Conservation (phyloP, 2,329 filamentous ascomycete genomes). For the Monosporascus sp. region DNA sequence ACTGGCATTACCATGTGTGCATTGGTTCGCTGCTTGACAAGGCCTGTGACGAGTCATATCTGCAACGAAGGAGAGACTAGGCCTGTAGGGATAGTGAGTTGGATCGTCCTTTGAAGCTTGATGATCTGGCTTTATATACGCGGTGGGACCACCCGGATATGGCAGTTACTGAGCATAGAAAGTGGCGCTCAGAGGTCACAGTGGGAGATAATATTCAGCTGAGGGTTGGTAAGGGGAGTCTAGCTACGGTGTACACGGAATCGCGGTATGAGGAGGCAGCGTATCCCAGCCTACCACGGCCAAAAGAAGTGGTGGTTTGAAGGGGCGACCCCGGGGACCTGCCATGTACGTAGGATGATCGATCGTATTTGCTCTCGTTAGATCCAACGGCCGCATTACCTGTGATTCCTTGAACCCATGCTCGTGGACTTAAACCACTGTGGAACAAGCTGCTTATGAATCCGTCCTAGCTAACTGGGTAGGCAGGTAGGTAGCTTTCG, state of each 20-base stretch:
- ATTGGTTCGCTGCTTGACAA: constrained; percentile 9
- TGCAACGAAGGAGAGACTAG: constrained; percentile 16
- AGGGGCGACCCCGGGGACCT: neutral
- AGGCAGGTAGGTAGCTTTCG: neutral
- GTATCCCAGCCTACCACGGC: constrained; percentile 16
- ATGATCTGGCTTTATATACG: constrained; percentile 15
- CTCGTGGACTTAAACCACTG: neutral
- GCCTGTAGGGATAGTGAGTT: constrained; percentile 14
- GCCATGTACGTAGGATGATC: neutral
- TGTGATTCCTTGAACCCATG: too few relatives aligned
- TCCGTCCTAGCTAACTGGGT: neutral
- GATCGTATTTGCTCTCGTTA: too few relatives aligned
- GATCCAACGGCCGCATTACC: too few relatives aligned
- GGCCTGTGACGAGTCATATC: constrained; percentile 23
- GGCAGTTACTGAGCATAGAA: neutral
- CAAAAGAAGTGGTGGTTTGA: neutral
- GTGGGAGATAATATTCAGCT: constrained; percentile 15
- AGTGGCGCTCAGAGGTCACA: constrained; percentile 1
- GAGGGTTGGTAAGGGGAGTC: constrained; percentile 13
- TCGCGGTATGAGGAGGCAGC: constrained; percentile 5
- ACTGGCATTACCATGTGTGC: constrained; percentile 6
- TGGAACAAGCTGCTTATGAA: neutral
- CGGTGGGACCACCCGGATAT: neutral
- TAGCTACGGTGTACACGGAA: constrained; percentile 1
- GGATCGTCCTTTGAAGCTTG: constrained; percentile 14